A percentile compares a stretch with the other conserved stretches of the same genome.
Conservation (phyloP, 2,329 filamentous ascomycete genomes). For the Colletotrichum sp. region DNA sequence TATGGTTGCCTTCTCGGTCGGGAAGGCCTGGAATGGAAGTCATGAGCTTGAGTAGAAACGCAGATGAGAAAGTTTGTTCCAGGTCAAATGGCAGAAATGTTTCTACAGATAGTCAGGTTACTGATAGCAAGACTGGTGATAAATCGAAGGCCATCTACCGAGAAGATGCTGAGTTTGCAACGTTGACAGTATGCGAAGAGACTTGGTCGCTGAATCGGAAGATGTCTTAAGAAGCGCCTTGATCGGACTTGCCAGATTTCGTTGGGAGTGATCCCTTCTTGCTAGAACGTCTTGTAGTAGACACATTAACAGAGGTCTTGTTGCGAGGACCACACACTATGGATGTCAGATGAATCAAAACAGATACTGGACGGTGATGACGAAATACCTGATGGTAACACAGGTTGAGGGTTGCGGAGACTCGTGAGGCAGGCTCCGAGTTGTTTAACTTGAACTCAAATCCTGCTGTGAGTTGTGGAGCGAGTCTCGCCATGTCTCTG, state of each 20-base stretch:
- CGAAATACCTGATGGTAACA: slow-evolving; percentile 3
- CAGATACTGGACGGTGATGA: background rate
- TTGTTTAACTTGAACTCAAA: slow-evolving; percentile 10
- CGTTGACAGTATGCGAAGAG: background rate
- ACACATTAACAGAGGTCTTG: background rate
- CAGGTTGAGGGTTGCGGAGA: background rate
- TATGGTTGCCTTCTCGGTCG: background rate
- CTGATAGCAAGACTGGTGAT: background rate
- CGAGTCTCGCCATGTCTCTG: background rate
- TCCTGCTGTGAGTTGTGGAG: background rate
- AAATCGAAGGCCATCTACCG: background rate
- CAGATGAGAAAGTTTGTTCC: slow-evolving; percentile 8
- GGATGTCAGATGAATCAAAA: background rate
- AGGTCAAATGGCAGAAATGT: slow-evolving; percentile 6
- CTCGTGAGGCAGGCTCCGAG: background rate
- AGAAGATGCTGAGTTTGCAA: background rate
- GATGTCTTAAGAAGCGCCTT: slow-evolving; percentile 1
- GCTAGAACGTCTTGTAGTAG: background rate
- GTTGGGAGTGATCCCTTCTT: background rate
- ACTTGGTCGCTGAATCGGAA: slow-evolving; percentile 2
- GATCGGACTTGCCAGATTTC: background rate
- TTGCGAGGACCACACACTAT: background rate
- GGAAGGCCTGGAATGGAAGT: background rate
- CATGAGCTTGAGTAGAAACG: background rate
- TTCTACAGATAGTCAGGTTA: background rate